Conservation (phyloP, 2,329 filamentous ascomycete genomes). For the Harringtonia aguacate region DNA sequence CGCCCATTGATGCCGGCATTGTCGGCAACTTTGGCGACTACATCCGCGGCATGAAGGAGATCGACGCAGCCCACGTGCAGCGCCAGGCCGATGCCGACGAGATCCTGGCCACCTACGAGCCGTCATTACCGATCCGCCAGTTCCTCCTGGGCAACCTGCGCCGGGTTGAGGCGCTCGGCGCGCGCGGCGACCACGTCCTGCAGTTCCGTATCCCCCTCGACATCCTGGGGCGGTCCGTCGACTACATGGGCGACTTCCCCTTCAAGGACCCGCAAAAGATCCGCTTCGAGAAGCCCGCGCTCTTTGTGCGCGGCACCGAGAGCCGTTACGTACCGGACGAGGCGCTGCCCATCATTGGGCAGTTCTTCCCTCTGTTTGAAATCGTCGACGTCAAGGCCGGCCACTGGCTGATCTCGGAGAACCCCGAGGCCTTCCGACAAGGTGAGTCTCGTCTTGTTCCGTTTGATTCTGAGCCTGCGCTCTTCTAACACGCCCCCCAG, state of each 20-base stretch:
- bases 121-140: conserved; percentile 69
- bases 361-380: conserved; percentile 71
- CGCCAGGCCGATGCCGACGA: conserved; percentile 69
- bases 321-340: conserved; percentile 77
- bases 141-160: conserved; percentile 84
- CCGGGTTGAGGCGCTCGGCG: conserved; percentile 28
- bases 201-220: conserved; percentile 73
- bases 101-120: conserved; percentile 65
- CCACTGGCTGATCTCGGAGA: conserved; percentile 86
- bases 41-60: conserved; percentile 70
- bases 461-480: no score
- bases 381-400: conserved; percentile 66
- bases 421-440: conserved; percentile 66
- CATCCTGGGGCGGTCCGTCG: conserved; percentile 55
- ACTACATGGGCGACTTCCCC: conserved; percentile 79
- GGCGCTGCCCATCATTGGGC: conserved; percentile 64
- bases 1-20: conserved; percentile 71
- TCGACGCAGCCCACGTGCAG: conserved; percentile 58
- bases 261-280: conserved; percentile 60
- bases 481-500: conserved; percentile 10
- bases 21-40: conserved; percentile 69
- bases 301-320: conserved; percentile 70
- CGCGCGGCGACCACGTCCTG: conserved; percentile 28
- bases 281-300: conserved; percentile 64
- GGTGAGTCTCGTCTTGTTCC: conserved; percentile 39